phyloP scores from a whole-genome alignment of 2,329 filamentous ascomycete species.

The Dendryphion nanum region DNA sequence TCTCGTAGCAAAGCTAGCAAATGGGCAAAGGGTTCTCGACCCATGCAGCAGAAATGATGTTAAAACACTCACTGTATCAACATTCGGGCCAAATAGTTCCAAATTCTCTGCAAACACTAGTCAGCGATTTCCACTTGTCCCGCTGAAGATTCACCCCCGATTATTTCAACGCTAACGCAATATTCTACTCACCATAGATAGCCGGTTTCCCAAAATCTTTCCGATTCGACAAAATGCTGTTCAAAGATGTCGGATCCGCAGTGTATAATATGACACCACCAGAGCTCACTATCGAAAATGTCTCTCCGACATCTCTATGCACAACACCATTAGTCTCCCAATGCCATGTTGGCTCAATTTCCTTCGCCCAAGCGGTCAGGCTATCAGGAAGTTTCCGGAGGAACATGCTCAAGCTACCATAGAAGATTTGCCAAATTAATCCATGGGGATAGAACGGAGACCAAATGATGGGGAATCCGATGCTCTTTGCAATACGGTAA shows the following conservation, averaged over 20 bases:
- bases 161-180: neutral
- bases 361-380: no score
- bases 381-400: no score
- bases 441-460: constrained; percentile 17
- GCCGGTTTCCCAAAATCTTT: constrained; percentile 22
- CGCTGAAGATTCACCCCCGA: neutral
- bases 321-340: no score
- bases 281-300: constrained; percentile 16
- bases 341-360: no score
- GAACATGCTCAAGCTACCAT: neutral
- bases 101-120: constrained; percentile 16
- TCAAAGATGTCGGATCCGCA: constrained; percentile 14
- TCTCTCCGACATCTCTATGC: constrained; percentile 13
- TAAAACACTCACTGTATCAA: constrained; percentile 25
- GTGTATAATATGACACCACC: constrained; percentile 13
- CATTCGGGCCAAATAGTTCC: constrained; percentile 18
- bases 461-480: constrained; percentile 13
- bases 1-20: no score
- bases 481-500: constrained; percentile 13
- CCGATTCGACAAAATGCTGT: constrained; percentile 13
- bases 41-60: no score
- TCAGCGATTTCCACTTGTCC: no score
- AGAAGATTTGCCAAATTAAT: constrained; percentile 10
- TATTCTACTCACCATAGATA: constrained; percentile 15
- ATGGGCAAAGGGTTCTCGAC: no score